Evolutionary conservation across 2,329 filamentous ascomycete genomes (phyloP), one percentile per base, ranked within the genome.

Genomic region (Phialophora chinensis): DNA sequence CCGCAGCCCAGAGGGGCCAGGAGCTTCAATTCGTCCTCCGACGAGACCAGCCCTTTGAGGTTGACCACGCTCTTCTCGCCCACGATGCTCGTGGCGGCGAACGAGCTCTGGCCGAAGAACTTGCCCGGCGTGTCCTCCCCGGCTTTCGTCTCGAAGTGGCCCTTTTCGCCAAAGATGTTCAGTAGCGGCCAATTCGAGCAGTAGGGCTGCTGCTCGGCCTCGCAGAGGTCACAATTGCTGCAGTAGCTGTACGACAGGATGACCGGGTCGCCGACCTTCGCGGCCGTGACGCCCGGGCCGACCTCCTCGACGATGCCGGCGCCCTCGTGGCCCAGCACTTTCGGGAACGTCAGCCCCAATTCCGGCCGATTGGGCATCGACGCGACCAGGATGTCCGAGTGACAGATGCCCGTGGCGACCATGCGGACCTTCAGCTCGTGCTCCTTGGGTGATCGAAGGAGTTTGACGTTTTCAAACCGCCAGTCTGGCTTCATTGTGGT

Each of bases 281-380:
- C 82, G 6, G 78, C 74, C 0, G 74, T 79, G 14, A 83, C 78
- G 1, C 75, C 77, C 2, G 74, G 71, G 3, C 82, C 83, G 50
- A 82, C 74, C 62, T 77, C 73, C 61, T 78, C 77, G 14, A 87
- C 83, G 63, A 84, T 81, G 6, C 85, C 84, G 1, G 82, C 76
- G 79, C 84, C 84, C 77, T 87, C 85, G 67, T 87, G 85, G 2
- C 85, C 85, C 17, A 85, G 74, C 0, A 86, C 79, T 29, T 78
- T 74, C 0, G 83, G 83, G 68, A 83, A 84, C 42, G 78, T 77
- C 2, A 79, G 75, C 2, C 79, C 76, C 3, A 17, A 4, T 2
- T 75, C 74, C 1, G 75, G 74, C 10, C 72, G 74, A 11, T 74
- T 75, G 10, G 74, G 77, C 8, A 69, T 52, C 25, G 79, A 77